Evolutionary conservation across 108 stramenopile species (phyloP), one percentile per base, ranked within the genome.

Genomic region (Skeletonema tropicum): DNA sequence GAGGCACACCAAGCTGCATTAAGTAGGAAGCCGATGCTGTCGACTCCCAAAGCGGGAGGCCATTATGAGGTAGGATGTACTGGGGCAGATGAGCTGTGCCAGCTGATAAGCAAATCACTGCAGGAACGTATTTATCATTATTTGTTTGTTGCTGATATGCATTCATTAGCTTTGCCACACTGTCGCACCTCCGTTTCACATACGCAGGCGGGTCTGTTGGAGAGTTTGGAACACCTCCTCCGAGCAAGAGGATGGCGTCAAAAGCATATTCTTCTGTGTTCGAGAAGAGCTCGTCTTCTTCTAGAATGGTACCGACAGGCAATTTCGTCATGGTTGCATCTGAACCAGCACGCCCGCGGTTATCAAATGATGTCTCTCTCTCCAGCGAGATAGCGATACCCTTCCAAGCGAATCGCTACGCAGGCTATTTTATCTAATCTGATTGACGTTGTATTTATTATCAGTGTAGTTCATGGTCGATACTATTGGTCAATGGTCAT

Each of bases 21-120:
- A 92, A 61, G 66, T 95, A 95, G 0, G 90, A 83, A 45, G 94
- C 94, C 31, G 84, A 90, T 0, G 92, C 68, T 5, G 94, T 92
- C 12, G 80, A 66, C 82, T 95, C 94, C 90, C 90, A 95, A 26
- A 95, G 74, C 11, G 94, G 94, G 48, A 95, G 69, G 14, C 92
- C 94, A 69, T 89, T 86, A 12, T 66, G 29, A 17, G 62, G 72
- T 7, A 66, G 57, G 17, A 93, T 64, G 29, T 84, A 72, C 74
- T 95, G 94, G 15, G 92, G 88, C 23, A 95, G 31, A 83, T 95
- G 94, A 11, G 92, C 92, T n/a, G 92, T 93, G 1, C 94, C 94
- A 14, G 94, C 94, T 14, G 90, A 91, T 9, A 95, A 73, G 65
- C 86, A 87, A 12, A 93, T 45, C 29, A 93, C 80, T 3, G 87